Base-by-base conservation (phyloP, 257 asterid species). In the Solanum virginianum region DNA sequence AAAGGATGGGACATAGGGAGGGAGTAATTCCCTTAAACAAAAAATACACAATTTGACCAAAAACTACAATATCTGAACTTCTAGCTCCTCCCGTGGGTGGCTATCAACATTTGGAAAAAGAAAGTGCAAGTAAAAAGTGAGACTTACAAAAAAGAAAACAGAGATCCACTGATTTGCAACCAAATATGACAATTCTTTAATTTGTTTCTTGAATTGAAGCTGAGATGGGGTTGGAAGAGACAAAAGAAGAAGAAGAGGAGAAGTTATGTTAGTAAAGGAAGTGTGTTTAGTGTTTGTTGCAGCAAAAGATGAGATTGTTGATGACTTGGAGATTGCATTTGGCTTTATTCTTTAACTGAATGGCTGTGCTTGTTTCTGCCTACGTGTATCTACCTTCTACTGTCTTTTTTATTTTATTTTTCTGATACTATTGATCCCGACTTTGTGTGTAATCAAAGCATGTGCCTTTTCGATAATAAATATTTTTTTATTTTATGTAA, bases 241-340 rank as follows among this genome's bases (percentile, higher is more conserved):
- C 29, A 1, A 20, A n/a, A 20, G 24, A 22, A 62, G 24, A 22
- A 62, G 0, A 10, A 47, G 0, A 13, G 18, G 14, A 4, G 41
- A 47, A n/a, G 57, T 2, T 32, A 32, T 32, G 36, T 36, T 36
- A 36, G 36, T 32, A 36, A 36, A 45, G 22, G 59, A 47, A 13
- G 43, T n/a, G 41, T 20, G 20, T 74, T 20, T 32, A 8, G 15
- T 13, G 36, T 41, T n/a, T 13, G 12, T 18, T 24, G 43, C 63
- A 10, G 13, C 43, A 47, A 11, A 39, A 32, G 47, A 84, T 87
- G 47, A 84, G 86, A 83, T 87, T 65, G 88, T 43, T 83, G 82
- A 79, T 79, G 82, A 79, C 82, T 79, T 79, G 82, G 82, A 79
- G 82, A 79, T 79, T 79, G 43, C 82, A 26, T 51, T 79, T 79